phyloP scores from a whole-genome alignment of 768 basidiomycete species.

The Chalciporus pseudorubinellus region DNA sequence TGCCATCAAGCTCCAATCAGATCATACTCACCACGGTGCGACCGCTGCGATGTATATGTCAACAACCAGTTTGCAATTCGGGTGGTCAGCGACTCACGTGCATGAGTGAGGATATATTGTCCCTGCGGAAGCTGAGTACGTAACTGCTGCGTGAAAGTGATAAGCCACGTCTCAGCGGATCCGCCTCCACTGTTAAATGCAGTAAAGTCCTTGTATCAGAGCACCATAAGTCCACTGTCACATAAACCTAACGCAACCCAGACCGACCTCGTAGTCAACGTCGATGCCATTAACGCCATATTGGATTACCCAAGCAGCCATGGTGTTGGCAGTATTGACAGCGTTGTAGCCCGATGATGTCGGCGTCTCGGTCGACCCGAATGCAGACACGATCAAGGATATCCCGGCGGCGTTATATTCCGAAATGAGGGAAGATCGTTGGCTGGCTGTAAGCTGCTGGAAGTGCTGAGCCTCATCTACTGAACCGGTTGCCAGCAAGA shows the following conservation, averaged over 20 bases:
- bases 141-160: slow-evolving; percentile 30
- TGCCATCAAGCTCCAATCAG: neutral
- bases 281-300: slow-evolving; percentile 53
- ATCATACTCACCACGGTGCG: slow-evolving; percentile 16
- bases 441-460: slow-evolving; percentile 36
- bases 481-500: slow-evolving; percentile 41
- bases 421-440: slow-evolving; percentile 42
- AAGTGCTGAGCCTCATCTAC: slow-evolving; percentile 47
- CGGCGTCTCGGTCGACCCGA: slow-evolving; percentile 45
- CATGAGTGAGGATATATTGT: slow-evolving; percentile 34
- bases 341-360: slow-evolving; percentile 42
- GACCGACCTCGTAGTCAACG: slow-evolving; percentile 47
- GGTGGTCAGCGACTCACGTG: slow-evolving; percentile 24
- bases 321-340: slow-evolving; percentile 37
- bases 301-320: slow-evolving; percentile 46
- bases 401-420: slow-evolving; percentile 56
- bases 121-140: slow-evolving; percentile 32
- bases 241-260: neutral
- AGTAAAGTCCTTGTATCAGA: slow-evolving; percentile 24
- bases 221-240: neutral
- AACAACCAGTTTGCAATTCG: neutral
- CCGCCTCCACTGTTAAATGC: slow-evolving; percentile 37
- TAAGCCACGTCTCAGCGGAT: slow-evolving; percentile 36
- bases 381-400: slow-evolving; percentile 54
- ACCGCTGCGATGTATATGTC: slow-evolving; percentile 11